Conservation (phyloP, 2,329 filamentous ascomycete species). For the Neonectria ditissima region DNA sequence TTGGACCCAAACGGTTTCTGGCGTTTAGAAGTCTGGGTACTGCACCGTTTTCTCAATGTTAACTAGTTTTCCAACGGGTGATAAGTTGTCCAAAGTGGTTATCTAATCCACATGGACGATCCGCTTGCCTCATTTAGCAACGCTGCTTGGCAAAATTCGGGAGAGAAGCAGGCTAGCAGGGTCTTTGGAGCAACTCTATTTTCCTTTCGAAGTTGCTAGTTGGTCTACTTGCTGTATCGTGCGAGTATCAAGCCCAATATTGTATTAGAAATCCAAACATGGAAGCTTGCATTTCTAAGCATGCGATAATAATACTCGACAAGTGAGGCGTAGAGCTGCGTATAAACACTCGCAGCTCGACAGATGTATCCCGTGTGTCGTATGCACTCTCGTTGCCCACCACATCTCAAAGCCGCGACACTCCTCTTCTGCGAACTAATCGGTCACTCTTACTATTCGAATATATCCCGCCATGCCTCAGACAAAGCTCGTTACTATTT, state of each 20-base stretch:
- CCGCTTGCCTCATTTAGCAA: neutral
- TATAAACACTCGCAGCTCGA: neutral
- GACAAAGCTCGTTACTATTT: neutral
- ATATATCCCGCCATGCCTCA: neutral
- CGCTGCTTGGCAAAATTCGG: too few species aligned
- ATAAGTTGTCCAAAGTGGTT: neutral
- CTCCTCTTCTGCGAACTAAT: neutral
- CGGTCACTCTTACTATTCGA: too few species aligned
- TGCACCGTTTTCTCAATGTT: too few species aligned
- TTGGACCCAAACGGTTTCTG: too few species aligned
- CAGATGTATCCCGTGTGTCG: neutral
- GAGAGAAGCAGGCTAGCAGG: neutral
- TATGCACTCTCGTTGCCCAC: neutral
- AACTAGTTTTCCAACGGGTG: too few species aligned
- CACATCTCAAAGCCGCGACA: neutral
- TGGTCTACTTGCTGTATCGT: too few species aligned
- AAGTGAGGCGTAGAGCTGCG: too few species aligned
- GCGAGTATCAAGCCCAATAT: neutral
- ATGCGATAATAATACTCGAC: neutral
- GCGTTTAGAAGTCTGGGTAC: too few species aligned
- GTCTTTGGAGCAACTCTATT: too few species aligned
- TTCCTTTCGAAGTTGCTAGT: too few species aligned
- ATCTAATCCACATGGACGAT: constrained; percentile 1
- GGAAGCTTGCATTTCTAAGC: neutral
- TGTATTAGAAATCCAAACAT: neutral